Conservation (phyloP, 176 grass and related monocot genomes). For the Typha latifolia region DNA sequence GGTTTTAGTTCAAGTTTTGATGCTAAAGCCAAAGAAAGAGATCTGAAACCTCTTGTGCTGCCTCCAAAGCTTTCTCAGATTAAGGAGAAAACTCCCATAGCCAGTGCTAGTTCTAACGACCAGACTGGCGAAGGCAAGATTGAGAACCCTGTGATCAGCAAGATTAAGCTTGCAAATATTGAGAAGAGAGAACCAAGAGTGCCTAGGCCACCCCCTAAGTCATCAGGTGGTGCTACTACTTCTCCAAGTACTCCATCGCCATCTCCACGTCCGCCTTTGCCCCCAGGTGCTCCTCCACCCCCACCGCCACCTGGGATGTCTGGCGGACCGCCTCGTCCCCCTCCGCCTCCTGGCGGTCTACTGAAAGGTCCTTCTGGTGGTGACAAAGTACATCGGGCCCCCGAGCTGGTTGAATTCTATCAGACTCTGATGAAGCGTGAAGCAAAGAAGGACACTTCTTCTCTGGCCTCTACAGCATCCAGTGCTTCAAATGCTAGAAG, state of each 20-base stretch:
- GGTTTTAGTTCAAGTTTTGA: conserved; percentile 9
- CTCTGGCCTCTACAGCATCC: conserved; percentile 39
- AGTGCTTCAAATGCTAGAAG: conserved; percentile 64
- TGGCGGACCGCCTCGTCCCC: conserved; percentile 42
- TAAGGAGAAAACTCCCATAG: conserved; percentile 49
- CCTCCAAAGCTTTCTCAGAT: conserved; percentile 76
- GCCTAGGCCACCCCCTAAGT: conserved; percentile 56
- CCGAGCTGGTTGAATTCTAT: conserved; percentile 88
- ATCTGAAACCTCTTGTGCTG: conserved; percentile 15
- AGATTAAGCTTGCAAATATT: conserved; percentile 70
- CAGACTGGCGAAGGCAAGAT: conserved; percentile 39
- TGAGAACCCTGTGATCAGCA: conserved; percentile 44
- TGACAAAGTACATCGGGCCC: conserved; percentile 80
- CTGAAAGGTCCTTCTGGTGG: conserved; percentile 18
- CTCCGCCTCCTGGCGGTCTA: conserved; percentile 37
- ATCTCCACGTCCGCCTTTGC: conserved; percentile 16
- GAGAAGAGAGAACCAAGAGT: conserved; percentile 85
- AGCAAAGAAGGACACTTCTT: conserved; percentile 61
- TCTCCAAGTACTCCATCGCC: conserved; percentile 7
- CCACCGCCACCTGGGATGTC: conserved; percentile 47
- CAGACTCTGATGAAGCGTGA: conserved; percentile 96
- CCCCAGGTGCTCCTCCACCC: conserved; percentile 49
- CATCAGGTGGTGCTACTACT: conserved; percentile 25
- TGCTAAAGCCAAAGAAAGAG: not conserved
- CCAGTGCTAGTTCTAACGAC: conserved; percentile 29